Evolutionary conservation across 371 early-diverging fungal species (phyloP).

Genomic region (Catenaria anguillulae): DNA sequence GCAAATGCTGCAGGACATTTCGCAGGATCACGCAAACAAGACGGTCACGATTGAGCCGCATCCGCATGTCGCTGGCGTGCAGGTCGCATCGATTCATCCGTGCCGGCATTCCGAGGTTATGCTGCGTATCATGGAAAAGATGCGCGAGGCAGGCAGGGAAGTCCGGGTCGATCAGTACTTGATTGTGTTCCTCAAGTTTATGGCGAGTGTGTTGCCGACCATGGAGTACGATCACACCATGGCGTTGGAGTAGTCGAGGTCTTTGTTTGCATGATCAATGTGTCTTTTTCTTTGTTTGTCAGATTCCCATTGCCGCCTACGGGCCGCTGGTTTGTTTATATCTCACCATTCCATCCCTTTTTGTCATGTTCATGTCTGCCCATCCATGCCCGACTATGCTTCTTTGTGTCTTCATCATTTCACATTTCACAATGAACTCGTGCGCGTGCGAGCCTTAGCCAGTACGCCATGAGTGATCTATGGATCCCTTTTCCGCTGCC

Average conservation of each 20-base stretch:
- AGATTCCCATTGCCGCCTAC: no score
- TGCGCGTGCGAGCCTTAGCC: no score
- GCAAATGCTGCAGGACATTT: slow-evolving; percentile 90
- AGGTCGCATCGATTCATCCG: slow-evolving; percentile 84
- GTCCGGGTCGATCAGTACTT: slow-evolving; percentile 89
- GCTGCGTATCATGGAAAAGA: slow-evolving; percentile 81
- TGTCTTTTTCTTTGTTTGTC: no score
- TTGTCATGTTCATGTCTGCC: no score
- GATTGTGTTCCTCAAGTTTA: slow-evolving; percentile 87
- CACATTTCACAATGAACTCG: no score
- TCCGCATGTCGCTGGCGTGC: slow-evolving; percentile 68
- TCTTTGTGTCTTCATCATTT: no score
- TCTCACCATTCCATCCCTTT: no score
- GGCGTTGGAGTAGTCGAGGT: slow-evolving; percentile 22
- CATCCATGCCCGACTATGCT: no score
- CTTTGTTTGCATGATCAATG: no score
- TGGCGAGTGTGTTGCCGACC: slow-evolving; percentile 88
- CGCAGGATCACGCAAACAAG: slow-evolving; percentile 93
- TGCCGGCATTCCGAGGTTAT: slow-evolving; percentile 97
- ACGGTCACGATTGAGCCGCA: slow-evolving; percentile 94
- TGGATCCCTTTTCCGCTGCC: no score
- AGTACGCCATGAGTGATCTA: no score
- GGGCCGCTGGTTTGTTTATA: no score
- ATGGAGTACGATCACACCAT: slow-evolving; percentile 95
- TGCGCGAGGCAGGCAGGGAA: slow-evolving; percentile 33